Conservation (phyloP, 495 filamentous ascomycete species). For the Jackrogersella minutella region DNA sequence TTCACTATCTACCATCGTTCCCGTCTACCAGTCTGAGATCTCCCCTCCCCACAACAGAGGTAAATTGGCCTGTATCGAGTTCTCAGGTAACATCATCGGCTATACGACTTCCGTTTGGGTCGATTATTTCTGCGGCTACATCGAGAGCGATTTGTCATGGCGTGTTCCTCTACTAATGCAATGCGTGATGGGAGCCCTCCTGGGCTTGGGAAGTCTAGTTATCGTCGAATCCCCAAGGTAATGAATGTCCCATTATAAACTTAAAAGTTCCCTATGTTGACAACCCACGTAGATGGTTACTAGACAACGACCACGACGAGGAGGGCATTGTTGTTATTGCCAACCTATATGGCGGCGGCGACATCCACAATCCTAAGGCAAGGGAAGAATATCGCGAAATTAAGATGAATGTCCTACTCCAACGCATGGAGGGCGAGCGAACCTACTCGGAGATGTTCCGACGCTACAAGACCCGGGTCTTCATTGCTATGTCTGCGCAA, state of each 20-base stretch:
- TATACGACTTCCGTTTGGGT: constrained; percentile 98
- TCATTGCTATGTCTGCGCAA: constrained; percentile 99
- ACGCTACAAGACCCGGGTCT: constrained; percentile 87
- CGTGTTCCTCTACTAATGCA: constrained; percentile 90
- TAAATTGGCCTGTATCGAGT: constrained; percentile 96
- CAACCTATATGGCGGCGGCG: constrained; percentile 93
- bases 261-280: constrained; percentile 23
- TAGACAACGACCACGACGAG: constrained; percentile 98
- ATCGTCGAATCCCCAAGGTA: constrained; percentile 97
- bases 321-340: constrained; percentile 98
- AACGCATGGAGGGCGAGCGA: constrained; percentile 92
- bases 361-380: constrained; percentile 90
- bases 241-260: constrained; percentile 29
- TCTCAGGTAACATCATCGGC: constrained; percentile 94
- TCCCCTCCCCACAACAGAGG: constrained; percentile 95
- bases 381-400: constrained; percentile 96
- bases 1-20: constrained; percentile 94
- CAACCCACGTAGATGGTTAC: constrained; percentile 75
- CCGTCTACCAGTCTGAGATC: constrained; percentile 98
- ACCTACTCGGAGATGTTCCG: constrained; percentile 95
- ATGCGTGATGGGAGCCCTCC: constrained; percentile 87
- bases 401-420: constrained; percentile 94
- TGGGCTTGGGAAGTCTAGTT: constrained; percentile 84
- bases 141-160: constrained; percentile 86
- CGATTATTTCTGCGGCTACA: constrained; percentile 95